phyloP scores from a whole-genome alignment of 2,329 filamentous ascomycete species.

The Colletotrichum orchidophilum region DNA sequence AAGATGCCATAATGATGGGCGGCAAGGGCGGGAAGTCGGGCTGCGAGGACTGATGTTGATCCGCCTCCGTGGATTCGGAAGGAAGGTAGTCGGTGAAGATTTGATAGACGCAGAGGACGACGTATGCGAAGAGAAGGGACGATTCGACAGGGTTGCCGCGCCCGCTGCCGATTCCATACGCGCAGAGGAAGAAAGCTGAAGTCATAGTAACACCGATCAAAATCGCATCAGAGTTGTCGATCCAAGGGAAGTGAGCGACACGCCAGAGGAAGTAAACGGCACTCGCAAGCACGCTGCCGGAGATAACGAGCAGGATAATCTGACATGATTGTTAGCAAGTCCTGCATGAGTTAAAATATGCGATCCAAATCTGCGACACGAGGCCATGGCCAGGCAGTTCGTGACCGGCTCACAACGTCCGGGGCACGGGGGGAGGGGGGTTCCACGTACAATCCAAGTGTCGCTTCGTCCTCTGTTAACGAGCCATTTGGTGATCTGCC shows the following conservation, averaged over 20 bases:
- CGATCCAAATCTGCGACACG: not conserved
- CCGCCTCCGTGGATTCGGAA: constrained; percentile 68
- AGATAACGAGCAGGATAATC: constrained; percentile 89
- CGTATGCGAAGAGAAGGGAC: constrained; percentile 70
- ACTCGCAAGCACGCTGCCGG: constrained; percentile 90
- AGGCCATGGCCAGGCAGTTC: not conserved
- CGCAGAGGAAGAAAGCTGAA: constrained; percentile 90
- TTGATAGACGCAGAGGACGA: constrained; percentile 98
- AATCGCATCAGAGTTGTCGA: constrained; percentile 90
- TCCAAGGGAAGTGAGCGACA: constrained; percentile 91
- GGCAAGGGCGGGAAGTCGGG: constrained; percentile 96
- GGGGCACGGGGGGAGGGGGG: constrained; percentile 1
- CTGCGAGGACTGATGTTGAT: constrained; percentile 63
- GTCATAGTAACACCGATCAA: constrained; percentile 94
- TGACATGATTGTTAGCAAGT: constrained; percentile 53
- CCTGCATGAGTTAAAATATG: not conserved
- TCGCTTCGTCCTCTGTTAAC: constrained; percentile 94
- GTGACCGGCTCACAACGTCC: not conserved
- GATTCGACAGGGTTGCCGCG: constrained; percentile 77
- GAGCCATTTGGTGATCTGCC: constrained; percentile 93
- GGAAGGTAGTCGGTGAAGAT: constrained; percentile 99
- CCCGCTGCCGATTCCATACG: constrained; percentile 92
- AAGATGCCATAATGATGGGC: constrained; percentile 98
- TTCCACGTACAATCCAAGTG: constrained; percentile 85
- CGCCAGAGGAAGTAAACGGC: constrained; percentile 97